Evolutionary conservation across 306 rosid species (phyloP), one percentile per base, ranked within the genome.

Genomic region (peach (Prunus persica)): DNA sequence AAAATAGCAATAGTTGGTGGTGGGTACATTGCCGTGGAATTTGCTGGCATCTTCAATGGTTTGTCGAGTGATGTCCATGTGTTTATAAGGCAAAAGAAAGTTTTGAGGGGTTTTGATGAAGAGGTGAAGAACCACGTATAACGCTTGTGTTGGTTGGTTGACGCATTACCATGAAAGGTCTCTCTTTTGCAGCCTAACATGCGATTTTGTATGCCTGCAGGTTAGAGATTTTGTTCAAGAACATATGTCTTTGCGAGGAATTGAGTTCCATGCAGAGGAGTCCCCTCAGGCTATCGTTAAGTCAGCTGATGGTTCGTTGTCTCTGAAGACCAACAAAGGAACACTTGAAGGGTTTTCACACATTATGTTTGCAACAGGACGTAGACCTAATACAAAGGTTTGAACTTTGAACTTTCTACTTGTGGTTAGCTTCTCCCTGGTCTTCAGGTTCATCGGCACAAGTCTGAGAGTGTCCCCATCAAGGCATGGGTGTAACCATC

Each of bases 1-100:
- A 96, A 92, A 78, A 88, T 96, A 86, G 99, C 98, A 54, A 96
- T 96, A 68, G 89, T 96, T 82, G 99, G 99, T 73, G 99, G 99
- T 79, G 99, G 99, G 5, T 96, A 92, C 88, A 96, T 96, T 79
- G 98, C 98, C 25, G 34, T 96, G 82, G 99, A 96, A 85, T 96
- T 96, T 88, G 99, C 99, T 68, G 98, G 98, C 73, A 96, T 96
- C 72, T 96, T 96, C 83, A 88, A 83, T 79, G 98, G 97, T 81
- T 84, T 96, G 87, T 63, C 20, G 61, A 88, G 91, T 25, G 89
- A 86, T 0, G 99, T 92, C 65, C 99, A 96, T 80, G 96, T 92
- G 50, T 88, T 96, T 85, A 88, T 96, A 61, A 80, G 99, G 57
- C 96, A 96, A 79, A 89, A 92, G 81, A 85, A 92, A 84, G 92